phyloP scores from a whole-genome alignment of 2,329 filamentous ascomycete genomes.

The Chaetomiaceae sp. region DNA sequence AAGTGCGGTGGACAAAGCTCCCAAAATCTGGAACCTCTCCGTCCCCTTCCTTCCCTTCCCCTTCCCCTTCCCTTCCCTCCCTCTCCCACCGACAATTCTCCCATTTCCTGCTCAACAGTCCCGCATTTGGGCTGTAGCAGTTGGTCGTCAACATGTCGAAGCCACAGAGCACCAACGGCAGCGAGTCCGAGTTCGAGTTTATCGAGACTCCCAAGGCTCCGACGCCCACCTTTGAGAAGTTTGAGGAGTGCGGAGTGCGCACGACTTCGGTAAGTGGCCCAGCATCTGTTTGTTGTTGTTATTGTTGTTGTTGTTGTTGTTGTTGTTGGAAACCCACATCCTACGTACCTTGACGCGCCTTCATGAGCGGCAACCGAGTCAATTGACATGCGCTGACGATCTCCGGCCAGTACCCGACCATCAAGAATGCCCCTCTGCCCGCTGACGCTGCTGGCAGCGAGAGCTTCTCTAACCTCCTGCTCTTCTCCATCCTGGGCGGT shows the following conservation, averaged over 20 bases:
- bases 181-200: conserved; percentile 60
- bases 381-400: conserved; percentile 18
- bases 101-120: conserved; percentile 17
- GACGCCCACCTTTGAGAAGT: conserved; percentile 46
- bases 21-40: conserved; percentile 8
- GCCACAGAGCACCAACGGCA: conserved; percentile 44
- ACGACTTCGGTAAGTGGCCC: conserved; percentile 46
- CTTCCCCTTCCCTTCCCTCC: neutral
- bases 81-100: conserved; percentile 8
- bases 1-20: too few species aligned
- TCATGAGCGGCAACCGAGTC: neutral
- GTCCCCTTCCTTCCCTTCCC: neutral
- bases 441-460: conserved; percentile 82
- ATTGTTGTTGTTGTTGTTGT: neutral
- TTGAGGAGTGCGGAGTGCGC: conserved; percentile 51
- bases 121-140: conserved; percentile 20
- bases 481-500: conserved; percentile 64
- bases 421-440: conserved; percentile 91
- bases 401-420: conserved; percentile 66
- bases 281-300: neutral
- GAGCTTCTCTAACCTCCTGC: conserved; percentile 77
- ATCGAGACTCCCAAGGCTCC: conserved; percentile 53
- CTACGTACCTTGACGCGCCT: neutral
- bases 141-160: conserved; percentile 43
- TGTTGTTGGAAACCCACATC: too few species aligned